Evolutionary conservation across 305 asterid genomes (phyloP).

Genomic region (Fraxinus floribunda): DNA sequence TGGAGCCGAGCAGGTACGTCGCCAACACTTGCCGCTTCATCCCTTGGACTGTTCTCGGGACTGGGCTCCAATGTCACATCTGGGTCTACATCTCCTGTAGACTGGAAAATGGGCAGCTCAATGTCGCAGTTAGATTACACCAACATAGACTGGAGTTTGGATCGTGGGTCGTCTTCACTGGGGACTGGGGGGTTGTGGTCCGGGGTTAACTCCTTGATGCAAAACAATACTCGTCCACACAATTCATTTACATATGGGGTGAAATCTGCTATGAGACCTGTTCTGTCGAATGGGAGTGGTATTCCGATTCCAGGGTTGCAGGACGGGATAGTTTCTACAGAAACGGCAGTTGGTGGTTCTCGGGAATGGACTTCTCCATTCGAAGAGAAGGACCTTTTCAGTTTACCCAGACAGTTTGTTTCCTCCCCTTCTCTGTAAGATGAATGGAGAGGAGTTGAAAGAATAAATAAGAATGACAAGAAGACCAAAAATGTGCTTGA

Average conservation of each 20-base stretch:
- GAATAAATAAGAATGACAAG: constrained; percentile 25
- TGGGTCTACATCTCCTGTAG: constrained; percentile 61
- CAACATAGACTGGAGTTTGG: constrained; percentile 86
- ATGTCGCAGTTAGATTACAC: constrained; percentile 62
- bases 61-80: constrained; percentile 50
- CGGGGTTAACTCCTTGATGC: constrained; percentile 13
- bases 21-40: constrained; percentile 62
- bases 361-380: constrained; percentile 75
- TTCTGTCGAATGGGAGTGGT: constrained; percentile 40
- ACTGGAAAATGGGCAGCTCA: constrained; percentile 66
- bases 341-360: constrained; percentile 43
- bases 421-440: constrained; percentile 68
- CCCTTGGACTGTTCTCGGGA: constrained; percentile 77
- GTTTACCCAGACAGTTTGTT: constrained; percentile 87
- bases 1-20: constrained; percentile 57
- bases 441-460: constrained; percentile 21
- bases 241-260: constrained; percentile 14
- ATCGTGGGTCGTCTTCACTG: constrained; percentile 37
- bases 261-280: constrained; percentile 48
- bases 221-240: neutral
- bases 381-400: constrained; percentile 81
- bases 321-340: constrained; percentile 42
- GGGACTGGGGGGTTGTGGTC: constrained; percentile 48
- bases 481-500: constrained; percentile 37
- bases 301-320: constrained; percentile 38